Conservation (phyloP, 495 filamentous ascomycete genomes). For the Halenospora varia region DNA sequence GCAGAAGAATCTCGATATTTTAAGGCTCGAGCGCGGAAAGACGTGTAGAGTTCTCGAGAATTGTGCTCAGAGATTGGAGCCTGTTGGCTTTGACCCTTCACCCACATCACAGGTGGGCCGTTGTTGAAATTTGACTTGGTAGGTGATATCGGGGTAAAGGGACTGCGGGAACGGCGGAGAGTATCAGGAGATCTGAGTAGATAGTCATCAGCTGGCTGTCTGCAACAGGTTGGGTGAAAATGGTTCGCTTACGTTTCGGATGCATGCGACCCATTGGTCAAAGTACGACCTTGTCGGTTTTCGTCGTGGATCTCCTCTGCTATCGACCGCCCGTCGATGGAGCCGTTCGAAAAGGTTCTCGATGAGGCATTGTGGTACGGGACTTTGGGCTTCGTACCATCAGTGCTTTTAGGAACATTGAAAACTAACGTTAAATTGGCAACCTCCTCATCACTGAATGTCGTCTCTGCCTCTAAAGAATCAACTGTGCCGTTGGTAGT, state of each 20-base stretch:
- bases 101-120: constrained; percentile 28
- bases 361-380: constrained; percentile 37
- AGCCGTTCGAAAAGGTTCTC: constrained; percentile 50
- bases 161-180: constrained; percentile 21
- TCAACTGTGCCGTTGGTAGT: constrained; percentile 37
- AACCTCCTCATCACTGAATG: constrained; percentile 53
- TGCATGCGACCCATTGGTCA: constrained; percentile 26
- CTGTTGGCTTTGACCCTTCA: constrained; percentile 22
- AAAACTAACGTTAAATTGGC: constrained; percentile 39
- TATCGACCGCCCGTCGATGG: constrained; percentile 47
- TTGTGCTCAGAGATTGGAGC: constrained; percentile 29
- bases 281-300: constrained; percentile 24
- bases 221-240: background rate
- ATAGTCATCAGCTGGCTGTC: constrained; percentile 2
- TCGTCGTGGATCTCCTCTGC: constrained; percentile 28
- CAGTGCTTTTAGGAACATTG: constrained; percentile 9
- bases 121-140: constrained; percentile 13
- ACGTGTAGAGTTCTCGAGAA: constrained; percentile 48
- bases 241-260: constrained; percentile 30
- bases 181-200: constrained; percentile 26
- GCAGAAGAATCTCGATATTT: constrained; percentile 48
- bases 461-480: constrained; percentile 39
- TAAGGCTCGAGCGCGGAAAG: constrained; percentile 53
- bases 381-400: constrained; percentile 19
- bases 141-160: constrained; percentile 20